Conservation (phyloP, 441 rosid species). For the Erodium texanum region DNA sequence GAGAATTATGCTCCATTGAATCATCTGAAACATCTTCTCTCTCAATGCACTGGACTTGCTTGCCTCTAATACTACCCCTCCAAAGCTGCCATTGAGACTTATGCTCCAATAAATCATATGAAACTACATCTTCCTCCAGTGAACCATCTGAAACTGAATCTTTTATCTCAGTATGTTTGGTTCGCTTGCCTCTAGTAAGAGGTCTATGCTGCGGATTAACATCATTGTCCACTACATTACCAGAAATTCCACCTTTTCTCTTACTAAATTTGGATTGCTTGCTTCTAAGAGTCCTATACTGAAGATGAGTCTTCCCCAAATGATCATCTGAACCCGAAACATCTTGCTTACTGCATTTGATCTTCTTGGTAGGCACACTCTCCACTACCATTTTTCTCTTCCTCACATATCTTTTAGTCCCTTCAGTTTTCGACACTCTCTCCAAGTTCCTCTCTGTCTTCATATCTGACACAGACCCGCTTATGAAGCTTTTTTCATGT, state of each 20-base stretch:
- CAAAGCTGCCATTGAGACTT: constrained; percentile 19
- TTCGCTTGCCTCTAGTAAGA: constrained; percentile 28
- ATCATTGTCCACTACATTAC: constrained; percentile 38
- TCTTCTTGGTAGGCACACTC: constrained; percentile 38
- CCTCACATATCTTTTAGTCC: constrained; percentile 42
- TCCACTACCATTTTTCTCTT: constrained; percentile 53
- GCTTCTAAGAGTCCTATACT: constrained; percentile 31
- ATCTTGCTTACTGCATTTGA: constrained; percentile 28
- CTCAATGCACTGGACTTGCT: constrained; percentile 22
- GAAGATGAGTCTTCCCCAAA: constrained; percentile 18
- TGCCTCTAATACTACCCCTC: constrained; percentile 24
- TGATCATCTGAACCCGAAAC: constrained; percentile 23
- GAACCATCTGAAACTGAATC: constrained; percentile 34
- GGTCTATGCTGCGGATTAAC: constrained; percentile 28
- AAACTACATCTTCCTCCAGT: constrained; percentile 24
- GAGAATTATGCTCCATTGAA: constrained; percentile 29
- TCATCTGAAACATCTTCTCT: constrained; percentile 41
- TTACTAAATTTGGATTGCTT: constrained; percentile 38
- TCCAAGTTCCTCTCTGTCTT: constrained; percentile 38
- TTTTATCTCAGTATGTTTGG: constrained; percentile 29
- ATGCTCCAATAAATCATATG: constrained; percentile 31
- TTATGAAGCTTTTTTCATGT: constrained; percentile 35
- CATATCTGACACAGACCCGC: constrained; percentile 32
- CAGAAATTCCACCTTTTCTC: constrained; percentile 35
- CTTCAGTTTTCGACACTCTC: constrained; percentile 28